Base-by-base conservation (phyloP, 73 alveolate species). In the Paramecium sexaurelia region DNA sequence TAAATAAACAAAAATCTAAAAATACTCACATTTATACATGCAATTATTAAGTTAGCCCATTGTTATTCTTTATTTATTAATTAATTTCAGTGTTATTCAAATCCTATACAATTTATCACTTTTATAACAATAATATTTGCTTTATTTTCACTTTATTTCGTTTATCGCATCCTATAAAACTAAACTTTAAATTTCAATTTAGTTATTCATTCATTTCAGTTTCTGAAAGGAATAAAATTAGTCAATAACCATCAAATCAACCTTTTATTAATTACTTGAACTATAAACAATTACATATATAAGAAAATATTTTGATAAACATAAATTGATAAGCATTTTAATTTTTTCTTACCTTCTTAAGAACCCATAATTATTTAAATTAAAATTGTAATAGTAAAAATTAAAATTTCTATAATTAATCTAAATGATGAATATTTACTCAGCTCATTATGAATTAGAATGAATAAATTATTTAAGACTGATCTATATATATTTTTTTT, bases 401-500 rank as follows among this genome's bases (percentile, higher is more conserved):
- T 51, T 19, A 61, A 13, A 61, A 29, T 61, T 61, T 61, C 11
- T 61, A 26, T 61, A 26, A 26, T 61, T 29, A 9, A 26, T 61
- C 43, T 26, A 1, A 61, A 61, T 61, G 83, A 61, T 61, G 83
- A 26, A 61, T 61, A 61, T 61, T 61, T 61, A 61, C 83, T 61
- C 83, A 61, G 83, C 83, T 61, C 83, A 61, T 61, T 61, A 61
- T 61, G 83, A 61, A 61, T 10, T 56, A 61, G 20, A 61, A 61
- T 61, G 83, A 61, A 61, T 61, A 61, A 61, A 61, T 10, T 61
- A 32, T 61, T 29, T 26, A 51, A 51, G 27, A 61, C 83, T 61
- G 83, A 61, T 61, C 67, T 3, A 47, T 47, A 47, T 47, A 47
- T 51, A 17, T 51, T 51, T 13, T 51, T 51, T 15, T n/a, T 51